Evolutionary conservation across 306 rosid species (phyloP).

Genomic region (Cajanus cajan): DNA sequence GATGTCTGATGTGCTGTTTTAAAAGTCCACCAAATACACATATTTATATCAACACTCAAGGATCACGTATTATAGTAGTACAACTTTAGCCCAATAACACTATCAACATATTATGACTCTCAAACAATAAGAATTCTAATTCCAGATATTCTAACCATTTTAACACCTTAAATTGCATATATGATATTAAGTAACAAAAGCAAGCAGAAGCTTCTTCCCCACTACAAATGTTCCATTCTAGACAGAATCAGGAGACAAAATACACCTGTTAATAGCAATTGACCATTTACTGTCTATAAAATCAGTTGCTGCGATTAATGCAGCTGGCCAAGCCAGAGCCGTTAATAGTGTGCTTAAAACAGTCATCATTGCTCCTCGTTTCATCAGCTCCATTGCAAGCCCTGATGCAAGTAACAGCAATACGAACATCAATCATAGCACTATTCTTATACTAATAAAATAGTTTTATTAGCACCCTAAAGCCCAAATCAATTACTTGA

Average conservation of each 20-base stretch:
- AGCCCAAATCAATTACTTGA: conserved; percentile 51
- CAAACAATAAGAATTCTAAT: conserved; percentile 5
- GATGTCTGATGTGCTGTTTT: neutral
- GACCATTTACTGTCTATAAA: conserved; percentile 74
- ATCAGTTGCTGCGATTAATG: conserved; percentile 59
- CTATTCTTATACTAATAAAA: neutral
- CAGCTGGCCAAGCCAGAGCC: conserved; percentile 73
- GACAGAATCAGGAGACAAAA: conserved; percentile 25
- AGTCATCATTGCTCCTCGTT: conserved; percentile 78
- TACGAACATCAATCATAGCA: conserved; percentile 18
- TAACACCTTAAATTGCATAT: conserved; percentile 2
- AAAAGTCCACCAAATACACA: neutral
- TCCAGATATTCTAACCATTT: conserved; percentile 1
- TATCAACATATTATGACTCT: conserved; percentile 9
- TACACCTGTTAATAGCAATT: conserved; percentile 68
- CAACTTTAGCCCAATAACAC: neutral
- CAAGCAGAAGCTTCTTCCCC: neutral
- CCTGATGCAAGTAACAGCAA: conserved; percentile 40
- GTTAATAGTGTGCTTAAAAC: conserved; percentile 60
- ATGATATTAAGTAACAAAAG: conserved; percentile 5
- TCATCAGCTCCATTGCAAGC: conserved; percentile 63
- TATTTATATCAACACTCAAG: neutral
- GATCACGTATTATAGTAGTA: neutral
- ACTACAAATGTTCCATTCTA: neutral
- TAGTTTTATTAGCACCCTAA: neutral